Conservation (phyloP, 768 basidiomycete species). For the Boletus sp. region DNA sequence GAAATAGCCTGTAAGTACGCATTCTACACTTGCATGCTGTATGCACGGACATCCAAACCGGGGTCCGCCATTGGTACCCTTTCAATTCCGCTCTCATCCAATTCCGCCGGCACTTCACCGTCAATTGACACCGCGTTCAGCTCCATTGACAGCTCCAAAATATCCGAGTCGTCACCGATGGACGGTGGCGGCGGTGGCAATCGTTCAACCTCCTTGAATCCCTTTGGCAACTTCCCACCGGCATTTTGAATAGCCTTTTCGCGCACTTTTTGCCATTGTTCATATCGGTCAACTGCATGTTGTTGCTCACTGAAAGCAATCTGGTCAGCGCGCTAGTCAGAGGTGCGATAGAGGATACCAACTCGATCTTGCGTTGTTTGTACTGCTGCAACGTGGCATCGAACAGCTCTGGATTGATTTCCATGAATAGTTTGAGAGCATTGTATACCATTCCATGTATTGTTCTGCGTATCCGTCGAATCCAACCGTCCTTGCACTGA, state of each 20-base stretch:
- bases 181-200: slow-evolving; percentile 77
- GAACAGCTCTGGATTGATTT: slow-evolving; percentile 95
- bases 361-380: slow-evolving; percentile 85
- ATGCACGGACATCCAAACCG: slow-evolving; percentile 70
- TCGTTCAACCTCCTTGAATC: slow-evolving; percentile 66
- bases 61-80: slow-evolving; percentile 92
- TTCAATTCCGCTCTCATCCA: slow-evolving; percentile 82
- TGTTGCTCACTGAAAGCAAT: slow-evolving; percentile 71
- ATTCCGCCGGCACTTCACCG: slow-evolving; percentile 54
- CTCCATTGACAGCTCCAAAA: slow-evolving; percentile 87
- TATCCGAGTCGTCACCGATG: slow-evolving; percentile 78
- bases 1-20: slow-evolving; percentile 22
- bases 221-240: slow-evolving; percentile 67
- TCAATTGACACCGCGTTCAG: slow-evolving; percentile 83
- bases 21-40: slow-evolving; percentile 10
- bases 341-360: slow-evolving; percentile 34
- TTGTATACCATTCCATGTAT: slow-evolving; percentile 99
- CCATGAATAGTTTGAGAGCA: slow-evolving; percentile 97
- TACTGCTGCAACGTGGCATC: slow-evolving; percentile 93
- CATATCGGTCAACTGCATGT: slow-evolving; percentile 78
- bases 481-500: background rate
- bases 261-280: slow-evolving; percentile 86
- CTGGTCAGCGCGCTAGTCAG: slow-evolving; percentile 2
- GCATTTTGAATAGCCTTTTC: slow-evolving; percentile 73
- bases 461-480: slow-evolving; percentile 54